phyloP scores from a whole-genome alignment of 2,329 filamentous ascomycete species.

The Aphanoascus verrucosus region DNA sequence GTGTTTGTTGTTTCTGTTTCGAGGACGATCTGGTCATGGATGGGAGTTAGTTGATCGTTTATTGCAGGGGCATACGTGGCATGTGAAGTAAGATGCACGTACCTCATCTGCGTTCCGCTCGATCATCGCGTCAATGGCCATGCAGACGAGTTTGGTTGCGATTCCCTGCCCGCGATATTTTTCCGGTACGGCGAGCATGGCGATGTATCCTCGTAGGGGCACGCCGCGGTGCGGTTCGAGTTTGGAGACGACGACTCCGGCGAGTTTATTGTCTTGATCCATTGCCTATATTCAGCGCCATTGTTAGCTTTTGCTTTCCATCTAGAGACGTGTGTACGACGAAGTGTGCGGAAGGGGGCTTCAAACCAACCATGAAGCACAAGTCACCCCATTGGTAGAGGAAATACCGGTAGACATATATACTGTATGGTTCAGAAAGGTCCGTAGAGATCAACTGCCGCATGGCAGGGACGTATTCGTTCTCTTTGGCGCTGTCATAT shows the following conservation, averaged over 20 bases:
- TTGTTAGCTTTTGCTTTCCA: neutral
- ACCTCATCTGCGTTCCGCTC: slow-evolving; percentile 73
- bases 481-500: slow-evolving; percentile 50
- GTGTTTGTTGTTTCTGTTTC: slow-evolving; percentile 93
- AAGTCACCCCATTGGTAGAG: slow-evolving; percentile 94
- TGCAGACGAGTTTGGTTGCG: slow-evolving; percentile 75
- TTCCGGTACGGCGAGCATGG: slow-evolving; percentile 88
- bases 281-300: slow-evolving; percentile 34
- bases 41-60: no score
- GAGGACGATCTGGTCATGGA: slow-evolving; percentile 55
- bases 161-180: slow-evolving; percentile 74
- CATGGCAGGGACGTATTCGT: slow-evolving; percentile 68
- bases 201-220: slow-evolving; percentile 86
- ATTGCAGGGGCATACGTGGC: no score
- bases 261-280: slow-evolving; percentile 46
- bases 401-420: slow-evolving; percentile 98
- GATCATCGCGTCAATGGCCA: slow-evolving; percentile 85
- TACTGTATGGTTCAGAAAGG: slow-evolving; percentile 95
- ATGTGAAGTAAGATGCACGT: slow-evolving; percentile 15
- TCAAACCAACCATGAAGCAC: slow-evolving; percentile 69
- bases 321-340: neutral
- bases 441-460: slow-evolving; percentile 90
- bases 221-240: slow-evolving; percentile 81
- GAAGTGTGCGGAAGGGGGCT: neutral
- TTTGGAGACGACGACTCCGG: slow-evolving; percentile 91